Percentiles rank a stretch among this genome's conserved stretches.
Conservation (phyloP, 179 eudicot genomes). For the Pouteria campechiana region DNA sequence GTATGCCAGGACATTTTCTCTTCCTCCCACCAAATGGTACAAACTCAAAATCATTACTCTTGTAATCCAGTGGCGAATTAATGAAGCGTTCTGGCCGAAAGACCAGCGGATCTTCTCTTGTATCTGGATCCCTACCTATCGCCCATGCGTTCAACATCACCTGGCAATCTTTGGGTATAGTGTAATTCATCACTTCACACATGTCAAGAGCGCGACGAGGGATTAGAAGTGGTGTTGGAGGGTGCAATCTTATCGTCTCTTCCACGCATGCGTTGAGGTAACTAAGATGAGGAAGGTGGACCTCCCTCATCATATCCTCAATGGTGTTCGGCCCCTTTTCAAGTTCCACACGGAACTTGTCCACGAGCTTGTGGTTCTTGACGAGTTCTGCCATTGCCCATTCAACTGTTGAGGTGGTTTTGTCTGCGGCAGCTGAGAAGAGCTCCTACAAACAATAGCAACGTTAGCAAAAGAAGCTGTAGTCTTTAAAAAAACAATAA, state of each 20-base stretch:
- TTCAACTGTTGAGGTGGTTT: constrained; percentile 12
- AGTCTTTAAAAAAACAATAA: no score
- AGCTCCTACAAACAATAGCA: constrained; percentile 26
- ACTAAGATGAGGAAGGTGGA: constrained; percentile 5
- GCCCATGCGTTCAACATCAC: constrained; percentile 24
- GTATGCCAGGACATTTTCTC: constrained; percentile 26
- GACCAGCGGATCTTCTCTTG: constrained; percentile 18
- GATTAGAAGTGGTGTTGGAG: constrained; percentile 18
- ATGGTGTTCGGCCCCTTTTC: background rate
- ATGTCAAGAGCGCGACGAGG: constrained; percentile 18
- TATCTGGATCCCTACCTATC: constrained; percentile 14
- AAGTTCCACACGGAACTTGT: constrained; percentile 7
- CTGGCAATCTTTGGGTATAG: constrained; percentile 14
- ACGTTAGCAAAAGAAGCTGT: no score
- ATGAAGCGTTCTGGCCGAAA: constrained; percentile 25
- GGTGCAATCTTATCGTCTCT: constrained; percentile 25
- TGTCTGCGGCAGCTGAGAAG: constrained; percentile 16
- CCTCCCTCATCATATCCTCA: constrained; percentile 6
- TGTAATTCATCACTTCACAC: constrained; percentile 18
- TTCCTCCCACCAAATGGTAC: constrained; percentile 22
- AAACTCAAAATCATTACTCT: constrained; percentile 17
- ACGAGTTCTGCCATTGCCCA: constrained; percentile 26
- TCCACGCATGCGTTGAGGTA: constrained; percentile 26
- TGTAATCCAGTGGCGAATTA: constrained; percentile 10
- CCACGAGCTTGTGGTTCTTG: constrained; percentile 7